Conservation (phyloP, 164 flowering plant species). For the Litsea cubeba region DNA sequence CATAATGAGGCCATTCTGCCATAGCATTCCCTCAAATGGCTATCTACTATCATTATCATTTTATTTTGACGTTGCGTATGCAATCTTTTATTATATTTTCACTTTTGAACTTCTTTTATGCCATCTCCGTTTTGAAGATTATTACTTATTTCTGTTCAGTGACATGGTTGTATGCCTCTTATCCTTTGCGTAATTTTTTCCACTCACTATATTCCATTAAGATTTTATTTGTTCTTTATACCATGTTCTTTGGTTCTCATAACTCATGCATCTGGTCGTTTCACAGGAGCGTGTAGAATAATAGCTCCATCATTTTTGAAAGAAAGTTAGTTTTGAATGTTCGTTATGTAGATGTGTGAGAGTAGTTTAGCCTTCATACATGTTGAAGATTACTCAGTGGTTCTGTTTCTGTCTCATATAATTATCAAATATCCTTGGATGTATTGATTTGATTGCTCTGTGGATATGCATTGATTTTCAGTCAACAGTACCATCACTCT, state of each 20-base stretch:
- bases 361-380: neutral
- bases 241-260: neutral
- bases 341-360: neutral
- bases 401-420: neutral
- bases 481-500: neutral
- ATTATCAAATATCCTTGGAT: neutral
- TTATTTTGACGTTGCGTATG: too few species aligned
- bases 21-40: too few species aligned
- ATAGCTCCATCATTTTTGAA: neutral
- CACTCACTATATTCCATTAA: neutral
- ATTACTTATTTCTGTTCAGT: too few species aligned
- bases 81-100: too few species aligned
- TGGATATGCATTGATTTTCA: neutral
- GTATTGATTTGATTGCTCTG: neutral
- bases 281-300: neutral
- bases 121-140: too few species aligned
- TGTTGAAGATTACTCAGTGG: neutral
- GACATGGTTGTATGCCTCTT: too few species aligned
- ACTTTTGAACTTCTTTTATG: too few species aligned
- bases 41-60: too few species aligned
- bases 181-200: too few species aligned
- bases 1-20: too few species aligned
- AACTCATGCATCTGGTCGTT: neutral
- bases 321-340: neutral
- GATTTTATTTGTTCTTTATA: neutral